phyloP scores from a whole-genome alignment of 2,329 filamentous ascomycete species.

The Paramyrothecium sp. region DNA sequence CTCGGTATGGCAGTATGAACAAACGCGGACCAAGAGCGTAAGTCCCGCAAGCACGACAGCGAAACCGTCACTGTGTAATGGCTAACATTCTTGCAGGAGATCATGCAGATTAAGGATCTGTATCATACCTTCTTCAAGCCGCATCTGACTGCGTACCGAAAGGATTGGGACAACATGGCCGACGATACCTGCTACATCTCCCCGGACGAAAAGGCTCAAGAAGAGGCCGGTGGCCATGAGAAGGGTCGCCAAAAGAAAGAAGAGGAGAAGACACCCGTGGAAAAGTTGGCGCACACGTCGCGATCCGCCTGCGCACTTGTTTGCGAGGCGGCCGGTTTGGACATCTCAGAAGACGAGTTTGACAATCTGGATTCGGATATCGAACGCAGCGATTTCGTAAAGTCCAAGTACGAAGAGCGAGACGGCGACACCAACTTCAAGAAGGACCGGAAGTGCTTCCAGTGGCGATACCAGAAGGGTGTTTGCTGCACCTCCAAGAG shows the following conservation, averaged over 20 bases:
- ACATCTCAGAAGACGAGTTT: slow-evolving; percentile 32
- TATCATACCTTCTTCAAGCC: slow-evolving; percentile 47
- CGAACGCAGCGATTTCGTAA: slow-evolving; percentile 24
- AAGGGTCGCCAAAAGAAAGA: slow-evolving; percentile 34
- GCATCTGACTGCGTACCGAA: slow-evolving; percentile 36
- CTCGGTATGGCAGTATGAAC: slow-evolving; percentile 52
- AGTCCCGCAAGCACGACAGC: slow-evolving; percentile 11
- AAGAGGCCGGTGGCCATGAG: slow-evolving; percentile 24
- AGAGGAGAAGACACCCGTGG: slow-evolving; percentile 36
- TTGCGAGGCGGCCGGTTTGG: slow-evolving; percentile 40
- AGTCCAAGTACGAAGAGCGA: slow-evolving; percentile 21
- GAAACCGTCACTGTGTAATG: slow-evolving; percentile 4
- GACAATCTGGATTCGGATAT: slow-evolving; percentile 22
- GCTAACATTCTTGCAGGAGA: slow-evolving; percentile 28
- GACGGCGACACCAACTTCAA: slow-evolving; percentile 19
- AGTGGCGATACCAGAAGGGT: slow-evolving; percentile 44
- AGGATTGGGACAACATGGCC: slow-evolving; percentile 54
- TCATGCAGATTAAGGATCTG: slow-evolving; percentile 46
- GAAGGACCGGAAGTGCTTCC: slow-evolving; percentile 39
- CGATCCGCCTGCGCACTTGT: slow-evolving; percentile 46
- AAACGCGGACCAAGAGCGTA: slow-evolving; percentile 42
- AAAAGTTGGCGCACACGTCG: slow-evolving; percentile 44
- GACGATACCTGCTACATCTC: slow-evolving; percentile 45
- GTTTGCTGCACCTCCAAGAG: slow-evolving; percentile 41
- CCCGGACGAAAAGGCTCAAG: slow-evolving; percentile 33